These are phyloP conservation scores for Paraphoma sp. DNA, from an alignment of 2,329 filamentous ascomycete species.

Conservation along the genomic window DNA sequence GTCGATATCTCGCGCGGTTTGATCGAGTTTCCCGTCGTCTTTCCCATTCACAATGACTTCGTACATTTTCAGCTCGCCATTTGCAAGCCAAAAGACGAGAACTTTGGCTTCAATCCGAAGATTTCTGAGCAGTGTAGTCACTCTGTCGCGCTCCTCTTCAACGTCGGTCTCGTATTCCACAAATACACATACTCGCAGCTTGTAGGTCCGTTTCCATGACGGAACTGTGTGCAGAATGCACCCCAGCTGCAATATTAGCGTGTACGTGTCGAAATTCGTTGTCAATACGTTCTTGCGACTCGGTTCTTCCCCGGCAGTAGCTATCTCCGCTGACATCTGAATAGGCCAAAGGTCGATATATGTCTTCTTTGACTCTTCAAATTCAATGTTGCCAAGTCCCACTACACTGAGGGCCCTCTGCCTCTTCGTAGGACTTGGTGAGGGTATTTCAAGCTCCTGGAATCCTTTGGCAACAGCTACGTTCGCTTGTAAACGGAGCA, in stretches of 20 bases:
- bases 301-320: slow-evolving; percentile 56
- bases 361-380: slow-evolving; percentile 70
- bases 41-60: slow-evolving; percentile 77
- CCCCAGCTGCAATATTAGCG: slow-evolving; percentile 84
- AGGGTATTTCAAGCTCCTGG: slow-evolving; percentile 74
- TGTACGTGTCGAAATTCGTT: slow-evolving; percentile 91
- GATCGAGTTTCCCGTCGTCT: slow-evolving; percentile 56
- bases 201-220: slow-evolving; percentile 77
- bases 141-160: slow-evolving; percentile 75
- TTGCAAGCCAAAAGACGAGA: slow-evolving; percentile 81
- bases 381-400: slow-evolving; percentile 43
- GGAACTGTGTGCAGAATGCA: slow-evolving; percentile 84
- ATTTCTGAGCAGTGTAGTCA: slow-evolving; percentile 78
- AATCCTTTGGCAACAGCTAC: slow-evolving; percentile 86
- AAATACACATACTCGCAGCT: slow-evolving; percentile 80
- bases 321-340: slow-evolving; percentile 87
- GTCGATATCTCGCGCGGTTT: slow-evolving; percentile 68
- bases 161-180: slow-evolving; percentile 89
- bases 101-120: slow-evolving; percentile 80
- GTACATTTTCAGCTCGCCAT: slow-evolving; percentile 74
- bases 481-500: slow-evolving; percentile 80
- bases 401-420: slow-evolving; percentile 34
- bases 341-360: slow-evolving; percentile 92
- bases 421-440: slow-evolving; percentile 36
- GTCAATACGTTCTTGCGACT: slow-evolving; percentile 70